These are phyloP conservation scores for Raphanus sativus DNA, from an alignment of 345 rosid genomes.

Conservation along the genomic window DNA sequence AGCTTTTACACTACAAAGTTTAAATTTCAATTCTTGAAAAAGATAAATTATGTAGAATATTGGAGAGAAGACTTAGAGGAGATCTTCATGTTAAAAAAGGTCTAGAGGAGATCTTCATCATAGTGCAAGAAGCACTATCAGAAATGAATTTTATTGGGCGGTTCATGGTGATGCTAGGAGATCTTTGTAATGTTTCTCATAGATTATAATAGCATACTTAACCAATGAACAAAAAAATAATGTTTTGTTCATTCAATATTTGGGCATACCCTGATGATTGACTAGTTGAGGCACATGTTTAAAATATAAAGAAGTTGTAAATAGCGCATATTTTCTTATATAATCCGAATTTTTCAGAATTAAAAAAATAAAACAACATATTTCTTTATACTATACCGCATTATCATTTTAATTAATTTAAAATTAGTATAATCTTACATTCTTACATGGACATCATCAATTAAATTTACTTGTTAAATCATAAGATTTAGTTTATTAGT, in stretches of 20 bases:
- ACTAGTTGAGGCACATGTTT: not conserved
- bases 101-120: too few species aligned
- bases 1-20: too few species aligned
- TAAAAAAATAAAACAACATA: not conserved
- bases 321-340: not conserved
- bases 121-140: too few species aligned
- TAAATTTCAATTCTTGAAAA: too few species aligned
- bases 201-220: too few species aligned
- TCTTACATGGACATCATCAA: not conserved
- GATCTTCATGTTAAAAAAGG: too few species aligned
- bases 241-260: not conserved
- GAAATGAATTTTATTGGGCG: too few species aligned
- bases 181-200: too few species aligned
- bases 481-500: not conserved
- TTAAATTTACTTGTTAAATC: not conserved
- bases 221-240: too few species aligned
- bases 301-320: not conserved
- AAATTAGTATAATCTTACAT: not conserved
- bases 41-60: too few species aligned
- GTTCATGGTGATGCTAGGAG: too few species aligned
- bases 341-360: not conserved
- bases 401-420: not conserved
- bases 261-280: not conserved
- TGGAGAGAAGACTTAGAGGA: too few species aligned
- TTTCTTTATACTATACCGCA: not conserved